phyloP scores from a whole-genome alignment of 108 stramenopile genomes.

The Skeletonema costatum region DNA sequence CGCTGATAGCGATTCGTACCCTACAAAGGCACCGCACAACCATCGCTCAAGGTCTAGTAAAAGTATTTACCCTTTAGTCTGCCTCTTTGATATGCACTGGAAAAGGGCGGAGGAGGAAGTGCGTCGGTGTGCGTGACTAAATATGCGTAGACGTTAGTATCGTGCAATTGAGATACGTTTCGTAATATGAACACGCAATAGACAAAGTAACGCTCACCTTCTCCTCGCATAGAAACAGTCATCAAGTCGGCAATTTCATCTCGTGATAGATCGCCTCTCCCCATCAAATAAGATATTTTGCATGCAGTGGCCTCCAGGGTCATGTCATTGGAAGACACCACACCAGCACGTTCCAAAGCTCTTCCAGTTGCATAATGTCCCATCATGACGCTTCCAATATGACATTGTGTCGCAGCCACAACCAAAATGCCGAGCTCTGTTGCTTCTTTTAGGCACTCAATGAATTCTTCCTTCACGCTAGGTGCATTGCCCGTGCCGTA shows the following conservation, averaged over 20 bases:
- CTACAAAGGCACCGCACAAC: too few species aligned
- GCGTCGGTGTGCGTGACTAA: conserved; percentile 60
- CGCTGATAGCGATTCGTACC: too few species aligned
- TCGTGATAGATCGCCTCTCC: conserved; percentile 60
- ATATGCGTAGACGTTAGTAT: not conserved
- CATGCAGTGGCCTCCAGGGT: conserved; percentile 92
- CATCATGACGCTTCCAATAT: conserved; percentile 84
- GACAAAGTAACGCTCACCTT: conserved; percentile 26
- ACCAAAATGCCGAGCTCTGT: conserved; percentile 79
- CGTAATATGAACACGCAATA: not conserved
- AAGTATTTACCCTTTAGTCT: not conserved
- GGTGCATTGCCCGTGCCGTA: conserved; percentile 98
- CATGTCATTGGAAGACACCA: conserved; percentile 93
- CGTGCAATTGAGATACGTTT: not conserved
- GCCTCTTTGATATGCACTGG: conserved; percentile 63
- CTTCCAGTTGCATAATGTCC: conserved; percentile 93
- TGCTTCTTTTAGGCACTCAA: conserved; percentile 72
- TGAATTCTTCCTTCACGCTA: conserved; percentile 71
- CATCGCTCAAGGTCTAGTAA: not conserved
- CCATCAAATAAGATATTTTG: conserved; percentile 93
- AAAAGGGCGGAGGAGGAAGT: conserved; percentile 69
- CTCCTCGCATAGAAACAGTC: conserved; percentile 75
- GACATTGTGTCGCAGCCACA: conserved; percentile 94
- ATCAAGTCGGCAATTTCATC: conserved; percentile 71
- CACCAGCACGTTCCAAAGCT: conserved; percentile 79